phyloP scores from a whole-genome alignment of 2,329 filamentous ascomycete genomes.

The Trichoderma citrinoviride region DNA sequence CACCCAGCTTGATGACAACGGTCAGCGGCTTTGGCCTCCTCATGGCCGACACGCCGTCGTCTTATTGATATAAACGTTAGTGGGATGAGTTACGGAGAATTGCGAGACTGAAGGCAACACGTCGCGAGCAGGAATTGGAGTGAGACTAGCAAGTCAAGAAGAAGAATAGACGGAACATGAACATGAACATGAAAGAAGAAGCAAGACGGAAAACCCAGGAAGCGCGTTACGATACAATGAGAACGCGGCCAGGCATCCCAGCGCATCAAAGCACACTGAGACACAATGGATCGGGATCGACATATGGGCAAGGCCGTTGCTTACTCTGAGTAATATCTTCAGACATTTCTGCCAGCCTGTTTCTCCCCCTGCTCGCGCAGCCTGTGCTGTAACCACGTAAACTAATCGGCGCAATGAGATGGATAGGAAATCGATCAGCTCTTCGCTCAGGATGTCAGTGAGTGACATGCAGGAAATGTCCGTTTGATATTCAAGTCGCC shows the following conservation, averaged over 20 bases:
- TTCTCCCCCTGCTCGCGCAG: not conserved
- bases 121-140: not conserved
- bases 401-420: not conserved
- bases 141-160: not conserved
- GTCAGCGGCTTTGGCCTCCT: slow-evolving; percentile 53
- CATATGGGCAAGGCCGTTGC: not conserved
- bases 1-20: slow-evolving; percentile 86
- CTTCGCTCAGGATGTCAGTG: too few relatives aligned
- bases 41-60: slow-evolving; percentile 49
- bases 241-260: not conserved
- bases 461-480: not conserved
- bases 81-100: not conserved
- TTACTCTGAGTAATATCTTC: slow-evolving; percentile 22
- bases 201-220: not conserved
- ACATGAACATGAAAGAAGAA: not conserved
- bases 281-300: not conserved
- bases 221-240: not conserved
- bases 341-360: slow-evolving; percentile 14
- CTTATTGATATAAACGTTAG: slow-evolving; percentile 1
- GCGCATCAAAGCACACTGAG: slow-evolving; percentile 5
- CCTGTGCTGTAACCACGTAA: not conserved
- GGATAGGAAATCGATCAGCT: not conserved
- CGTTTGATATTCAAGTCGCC: not conserved
- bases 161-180: not conserved
- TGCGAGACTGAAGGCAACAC: not conserved